Conservation (phyloP, 345 rosid species). For the Moringa oleifera region DNA sequence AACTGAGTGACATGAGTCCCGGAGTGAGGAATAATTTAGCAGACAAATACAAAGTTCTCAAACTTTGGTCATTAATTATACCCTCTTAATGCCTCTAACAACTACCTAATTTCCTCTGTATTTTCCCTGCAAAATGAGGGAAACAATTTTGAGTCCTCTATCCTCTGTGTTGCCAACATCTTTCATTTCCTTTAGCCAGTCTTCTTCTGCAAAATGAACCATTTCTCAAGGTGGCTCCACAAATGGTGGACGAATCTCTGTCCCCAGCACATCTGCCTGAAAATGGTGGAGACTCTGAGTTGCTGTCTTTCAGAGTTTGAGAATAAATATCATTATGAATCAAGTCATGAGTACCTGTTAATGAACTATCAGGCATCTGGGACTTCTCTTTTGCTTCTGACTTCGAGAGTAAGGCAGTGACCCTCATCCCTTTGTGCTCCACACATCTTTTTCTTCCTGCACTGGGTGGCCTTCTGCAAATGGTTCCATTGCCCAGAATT, state of each 20-base stretch:
- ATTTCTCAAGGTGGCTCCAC: not conserved
- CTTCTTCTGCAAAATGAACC: slow-evolving; percentile 5
- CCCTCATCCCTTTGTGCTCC: slow-evolving; percentile 63
- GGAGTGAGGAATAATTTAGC: no score
- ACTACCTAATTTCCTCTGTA: no score
- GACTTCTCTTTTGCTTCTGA: no score
- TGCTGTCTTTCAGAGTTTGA: no score
- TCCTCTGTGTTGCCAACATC: slow-evolving; percentile 61
- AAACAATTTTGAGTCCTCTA: not conserved
- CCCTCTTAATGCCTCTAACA: no score
- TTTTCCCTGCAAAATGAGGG: no score
- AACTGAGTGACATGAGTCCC: no score
- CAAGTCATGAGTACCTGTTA: no score
- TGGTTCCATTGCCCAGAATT: slow-evolving; percentile 36
- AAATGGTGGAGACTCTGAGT: slow-evolving; percentile 48
- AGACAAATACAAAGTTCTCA: no score
- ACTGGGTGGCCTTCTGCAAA: slow-evolving; percentile 40
- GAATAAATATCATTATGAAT: no score
- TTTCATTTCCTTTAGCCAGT: slow-evolving; percentile 29
- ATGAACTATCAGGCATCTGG: no score
- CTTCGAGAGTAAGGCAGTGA: slow-evolving; percentile 24
- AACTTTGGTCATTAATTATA: no score
- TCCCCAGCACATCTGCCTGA: not conserved
- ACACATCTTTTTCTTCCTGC: slow-evolving; percentile 58
- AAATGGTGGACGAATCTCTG: not conserved